These are phyloP conservation scores for Rhizopogon vinicolor DNA, from an alignment of 768 basidiomycete genomes.

Conservation along the genomic window DNA sequence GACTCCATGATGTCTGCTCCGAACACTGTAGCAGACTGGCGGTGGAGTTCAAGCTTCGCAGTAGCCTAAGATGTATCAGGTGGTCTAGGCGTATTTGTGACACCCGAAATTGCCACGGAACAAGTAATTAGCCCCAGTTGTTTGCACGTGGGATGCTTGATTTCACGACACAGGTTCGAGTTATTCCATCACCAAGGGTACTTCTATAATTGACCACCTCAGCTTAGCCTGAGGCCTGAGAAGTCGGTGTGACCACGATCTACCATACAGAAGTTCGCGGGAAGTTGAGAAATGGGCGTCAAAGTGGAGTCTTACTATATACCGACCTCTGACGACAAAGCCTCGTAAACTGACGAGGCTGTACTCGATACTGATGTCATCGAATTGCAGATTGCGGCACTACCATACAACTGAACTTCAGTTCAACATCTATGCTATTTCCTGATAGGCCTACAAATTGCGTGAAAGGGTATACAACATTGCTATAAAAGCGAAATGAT, in stretches of 20 bases:
- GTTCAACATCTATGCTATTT: too few relatives aligned
- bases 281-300: not conserved
- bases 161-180: too few relatives aligned
- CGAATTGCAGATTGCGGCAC: too few relatives aligned
- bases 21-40: not conserved
- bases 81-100: not conserved
- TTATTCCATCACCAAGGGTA: too few relatives aligned
- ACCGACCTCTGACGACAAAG: not conserved
- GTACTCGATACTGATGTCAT: too few relatives aligned
- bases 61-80: not conserved
- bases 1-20: conserved; percentile 19
- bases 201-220: not conserved
- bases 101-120: not conserved
- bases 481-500: not conserved
- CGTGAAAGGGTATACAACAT: not conserved
- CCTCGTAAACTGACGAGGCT: too few relatives aligned
- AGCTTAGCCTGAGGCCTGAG: not conserved
- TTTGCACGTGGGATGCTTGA: not conserved
- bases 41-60: not conserved
- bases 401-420: too few relatives aligned
- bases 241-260: not conserved
- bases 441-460: too few relatives aligned
- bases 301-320: not conserved
- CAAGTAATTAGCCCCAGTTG: not conserved
- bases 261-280: not conserved